Conservation (phyloP, 1,284 basidiomycete species). For the Apiotrichum porosum region DNA sequence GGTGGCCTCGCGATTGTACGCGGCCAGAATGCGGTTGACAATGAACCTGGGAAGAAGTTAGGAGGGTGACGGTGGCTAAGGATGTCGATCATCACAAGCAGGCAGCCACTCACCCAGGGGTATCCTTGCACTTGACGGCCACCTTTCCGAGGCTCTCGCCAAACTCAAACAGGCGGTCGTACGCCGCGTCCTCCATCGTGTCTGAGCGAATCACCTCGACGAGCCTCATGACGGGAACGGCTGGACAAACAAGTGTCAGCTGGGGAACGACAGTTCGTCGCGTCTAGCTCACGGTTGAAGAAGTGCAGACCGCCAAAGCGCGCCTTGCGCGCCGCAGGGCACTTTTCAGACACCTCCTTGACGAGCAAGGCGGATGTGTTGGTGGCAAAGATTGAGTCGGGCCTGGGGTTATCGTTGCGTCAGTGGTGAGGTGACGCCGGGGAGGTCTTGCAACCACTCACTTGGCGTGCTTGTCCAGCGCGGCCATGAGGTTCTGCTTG, state of each 20-base stretch:
- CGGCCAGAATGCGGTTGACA: slow-evolving; percentile 54
- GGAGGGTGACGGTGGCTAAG: slow-evolving; percentile 4
- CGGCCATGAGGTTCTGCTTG: slow-evolving; percentile 55
- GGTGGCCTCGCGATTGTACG: slow-evolving; percentile 55
- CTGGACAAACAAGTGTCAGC: slow-evolving; percentile 12
- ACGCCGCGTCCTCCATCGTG: slow-evolving; percentile 51
- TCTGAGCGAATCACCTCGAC: slow-evolving; percentile 55
- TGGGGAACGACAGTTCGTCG: too few species aligned
- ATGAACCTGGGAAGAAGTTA: slow-evolving; percentile 54
- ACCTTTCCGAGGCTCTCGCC: slow-evolving; percentile 54
- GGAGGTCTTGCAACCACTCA: slow-evolving; percentile 3
- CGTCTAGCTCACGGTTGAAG: slow-evolving; percentile 48
- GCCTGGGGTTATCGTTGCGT: neutral
- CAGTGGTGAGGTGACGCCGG: neutral
- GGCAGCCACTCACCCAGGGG: slow-evolving; percentile 50
- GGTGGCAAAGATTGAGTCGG: slow-evolving; percentile 52
- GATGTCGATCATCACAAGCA: slow-evolving; percentile 20
- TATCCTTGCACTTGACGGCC: slow-evolving; percentile 55
- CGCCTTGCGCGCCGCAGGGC: slow-evolving; percentile 36
- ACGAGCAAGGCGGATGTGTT: slow-evolving; percentile 57
- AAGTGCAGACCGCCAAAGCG: slow-evolving; percentile 55
- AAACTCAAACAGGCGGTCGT: slow-evolving; percentile 51
- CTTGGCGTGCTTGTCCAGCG: slow-evolving; percentile 52
- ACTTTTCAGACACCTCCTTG: slow-evolving; percentile 51
- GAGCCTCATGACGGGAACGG: slow-evolving; percentile 54